phyloP scores from a whole-genome alignment of 2,329 filamentous ascomycete species.

The Colletotrichum melonis region DNA sequence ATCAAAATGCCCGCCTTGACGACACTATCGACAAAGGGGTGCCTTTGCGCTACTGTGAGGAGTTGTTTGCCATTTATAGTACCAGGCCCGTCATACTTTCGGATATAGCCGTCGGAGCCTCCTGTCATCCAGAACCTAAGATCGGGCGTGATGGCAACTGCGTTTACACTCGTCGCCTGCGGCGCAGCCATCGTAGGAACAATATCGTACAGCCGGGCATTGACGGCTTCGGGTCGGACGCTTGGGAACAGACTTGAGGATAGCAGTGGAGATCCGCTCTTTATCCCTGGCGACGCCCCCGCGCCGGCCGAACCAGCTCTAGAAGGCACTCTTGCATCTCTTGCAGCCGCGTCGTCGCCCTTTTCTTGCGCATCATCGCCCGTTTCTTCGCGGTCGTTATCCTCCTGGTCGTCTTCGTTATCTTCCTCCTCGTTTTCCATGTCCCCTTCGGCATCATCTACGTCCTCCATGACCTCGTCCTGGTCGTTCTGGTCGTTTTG shows the following conservation, averaged over 20 bases:
- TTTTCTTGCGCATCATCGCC: conserved; percentile 44
- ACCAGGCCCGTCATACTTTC: conserved; percentile 95
- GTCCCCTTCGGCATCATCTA: conserved; percentile 49
- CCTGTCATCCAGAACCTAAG: conserved; percentile 96
- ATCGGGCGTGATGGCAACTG: conserved; percentile 90
- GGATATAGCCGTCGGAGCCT: conserved; percentile 93
- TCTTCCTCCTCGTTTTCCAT: conserved; percentile 48
- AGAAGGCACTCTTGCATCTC: conserved; percentile 32
- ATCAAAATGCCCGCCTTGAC: conserved; percentile 93
- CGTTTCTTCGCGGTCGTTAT: conserved; percentile 49
- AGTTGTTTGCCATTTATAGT: conserved; percentile 96
- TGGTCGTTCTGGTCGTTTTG: conserved; percentile 61
- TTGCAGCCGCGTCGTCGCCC: conserved; percentile 56
- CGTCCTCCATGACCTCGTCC: conserved; percentile 69
- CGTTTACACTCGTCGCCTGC: conserved; percentile 95
- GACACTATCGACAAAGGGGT: conserved; percentile 97
- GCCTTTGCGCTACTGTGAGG: conserved; percentile 92
- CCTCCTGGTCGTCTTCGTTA: conserved; percentile 47
- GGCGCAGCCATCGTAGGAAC: conserved; percentile 97
- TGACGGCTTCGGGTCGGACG: conserved; percentile 82
- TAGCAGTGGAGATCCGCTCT: conserved; percentile 19
- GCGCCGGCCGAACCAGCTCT: conserved; percentile 41
- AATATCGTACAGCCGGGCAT: conserved; percentile 88
- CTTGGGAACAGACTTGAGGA: conserved; percentile 42
- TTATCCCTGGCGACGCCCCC: conserved; percentile 29